Percentiles rank a stretch among this genome's conserved stretches.
Evolutionary conservation across 2,329 filamentous ascomycete species (phyloP).

Genomic region (Ophiocordyceps camponoti-leonardi): DNA sequence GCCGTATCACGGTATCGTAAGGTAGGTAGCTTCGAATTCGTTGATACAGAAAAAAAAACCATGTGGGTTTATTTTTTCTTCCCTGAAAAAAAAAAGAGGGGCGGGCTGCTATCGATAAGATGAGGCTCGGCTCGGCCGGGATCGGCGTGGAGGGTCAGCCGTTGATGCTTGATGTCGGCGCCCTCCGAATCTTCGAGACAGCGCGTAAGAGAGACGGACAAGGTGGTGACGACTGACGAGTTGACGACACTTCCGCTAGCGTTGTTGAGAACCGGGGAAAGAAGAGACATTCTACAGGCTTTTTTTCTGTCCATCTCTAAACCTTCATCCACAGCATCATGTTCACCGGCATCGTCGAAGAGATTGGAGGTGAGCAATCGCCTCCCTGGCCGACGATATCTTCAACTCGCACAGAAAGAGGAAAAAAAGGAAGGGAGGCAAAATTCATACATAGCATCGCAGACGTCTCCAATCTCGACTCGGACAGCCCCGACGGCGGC

Average conservation of each 20-base stretch:
- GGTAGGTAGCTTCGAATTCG: not conserved
- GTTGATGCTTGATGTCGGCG: not conserved
- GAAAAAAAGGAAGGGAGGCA: not conserved
- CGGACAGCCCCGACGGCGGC: constrained; percentile 67
- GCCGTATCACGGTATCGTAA: too few species aligned
- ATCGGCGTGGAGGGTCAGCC: not conserved
- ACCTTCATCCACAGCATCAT: constrained; percentile 27
- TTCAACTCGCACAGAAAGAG: not conserved
- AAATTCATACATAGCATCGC: constrained; percentile 20
- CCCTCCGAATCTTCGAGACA: too few species aligned
- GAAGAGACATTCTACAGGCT: too few species aligned
- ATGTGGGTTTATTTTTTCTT: too few species aligned
- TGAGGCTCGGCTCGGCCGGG: not conserved
- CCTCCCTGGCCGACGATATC: not conserved
- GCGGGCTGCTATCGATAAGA: not conserved
- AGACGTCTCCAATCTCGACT: constrained; percentile 73
- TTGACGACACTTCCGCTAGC: too few species aligned
- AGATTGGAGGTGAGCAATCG: constrained; percentile 61
- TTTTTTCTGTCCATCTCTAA: too few species aligned
- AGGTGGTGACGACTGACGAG: too few species aligned
- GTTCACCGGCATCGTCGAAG: constrained; percentile 93
- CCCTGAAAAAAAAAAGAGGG: not conserved
- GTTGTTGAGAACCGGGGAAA: too few species aligned
- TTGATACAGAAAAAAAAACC: not conserved
- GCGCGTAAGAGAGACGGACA: too few species aligned